Evolutionary conservation across 164 flowering plant species (phyloP).

Genomic region (Amborella trichopoda): DNA sequence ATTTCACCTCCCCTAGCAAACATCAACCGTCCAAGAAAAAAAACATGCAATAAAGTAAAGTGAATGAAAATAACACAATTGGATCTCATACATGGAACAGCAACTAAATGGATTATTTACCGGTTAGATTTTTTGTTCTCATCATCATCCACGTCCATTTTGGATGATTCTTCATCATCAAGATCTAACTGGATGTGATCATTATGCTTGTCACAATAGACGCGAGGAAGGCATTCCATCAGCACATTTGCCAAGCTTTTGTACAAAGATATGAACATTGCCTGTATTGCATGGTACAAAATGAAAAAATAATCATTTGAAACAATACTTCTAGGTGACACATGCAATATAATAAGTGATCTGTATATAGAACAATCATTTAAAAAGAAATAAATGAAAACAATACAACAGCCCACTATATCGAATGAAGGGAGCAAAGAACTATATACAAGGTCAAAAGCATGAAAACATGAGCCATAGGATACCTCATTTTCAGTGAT

Average conservation of each 20-base stretch:
- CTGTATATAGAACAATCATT: not conserved
- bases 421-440: not conserved
- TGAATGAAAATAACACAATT: not conserved
- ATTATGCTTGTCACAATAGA: slow-evolving; percentile 29
- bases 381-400: not conserved
- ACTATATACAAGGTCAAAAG: not conserved
- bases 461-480: not conserved
- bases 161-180: slow-evolving; percentile 53
- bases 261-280: slow-evolving; percentile 60
- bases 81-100: not conserved
- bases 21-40: not conserved
- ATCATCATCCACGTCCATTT: slow-evolving; percentile 58
- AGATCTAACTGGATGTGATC: slow-evolving; percentile 41
- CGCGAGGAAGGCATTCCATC: slow-evolving; percentile 58
- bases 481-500: slow-evolving; percentile 79
- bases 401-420: not conserved
- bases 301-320: slow-evolving; percentile 2
- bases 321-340: not conserved
- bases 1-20: slow-evolving; percentile 29
- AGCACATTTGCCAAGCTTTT: slow-evolving; percentile 57
- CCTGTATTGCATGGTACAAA: slow-evolving; percentile 29
- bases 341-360: not conserved
- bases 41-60: not conserved
- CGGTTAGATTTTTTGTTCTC: slow-evolving; percentile 37
- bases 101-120: not conserved